Evolutionary conservation across 2,329 filamentous ascomycete species (phyloP).

Genomic region (Westerdykella ornata): DNA sequence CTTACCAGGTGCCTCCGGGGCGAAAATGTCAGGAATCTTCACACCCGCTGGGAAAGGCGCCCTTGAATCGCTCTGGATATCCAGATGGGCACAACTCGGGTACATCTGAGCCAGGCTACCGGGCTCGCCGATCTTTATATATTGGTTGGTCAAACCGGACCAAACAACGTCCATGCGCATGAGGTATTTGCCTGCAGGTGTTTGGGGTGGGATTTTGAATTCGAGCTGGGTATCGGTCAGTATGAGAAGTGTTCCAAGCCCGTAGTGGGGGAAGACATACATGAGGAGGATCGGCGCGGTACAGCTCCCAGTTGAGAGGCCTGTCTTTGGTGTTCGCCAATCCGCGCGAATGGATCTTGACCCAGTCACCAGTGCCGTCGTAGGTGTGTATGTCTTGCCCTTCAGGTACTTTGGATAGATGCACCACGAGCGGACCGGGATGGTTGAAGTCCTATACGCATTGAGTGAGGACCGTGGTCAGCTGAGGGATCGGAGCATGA

Average conservation of each 20-base stretch:
- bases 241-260: background rate
- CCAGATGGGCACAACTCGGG: slow-evolving; percentile 11
- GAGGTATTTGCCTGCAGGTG: slow-evolving; percentile 11
- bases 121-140: background rate
- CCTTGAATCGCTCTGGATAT: slow-evolving; percentile 4
- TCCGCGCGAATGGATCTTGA: slow-evolving; percentile 7
- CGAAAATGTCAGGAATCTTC: slow-evolving; percentile 9
- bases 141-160: slow-evolving; percentile 1
- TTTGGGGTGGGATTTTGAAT: slow-evolving; percentile 10
- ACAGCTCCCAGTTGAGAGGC: slow-evolving; percentile 2
- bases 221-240: background rate
- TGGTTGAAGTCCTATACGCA: slow-evolving; percentile 6
- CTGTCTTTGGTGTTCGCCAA: background rate
- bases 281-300: slow-evolving; percentile 1
- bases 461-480: background rate
- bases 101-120: slow-evolving; percentile 6
- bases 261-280: background rate
- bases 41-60: slow-evolving; percentile 6
- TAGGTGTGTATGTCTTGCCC: slow-evolving; percentile 4
- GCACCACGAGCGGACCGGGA: slow-evolving; percentile 4
- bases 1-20: slow-evolving; percentile 4
- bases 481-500: too few species aligned
- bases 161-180: slow-evolving; percentile 10
- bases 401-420: slow-evolving; percentile 6
- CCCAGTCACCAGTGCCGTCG: slow-evolving; percentile 9